A percentile compares a stretch with the other conserved stretches of the same genome.
phyloP scores from a whole-genome alignment of 345 rosid species.

The Pugionium dolabratum region DNA sequence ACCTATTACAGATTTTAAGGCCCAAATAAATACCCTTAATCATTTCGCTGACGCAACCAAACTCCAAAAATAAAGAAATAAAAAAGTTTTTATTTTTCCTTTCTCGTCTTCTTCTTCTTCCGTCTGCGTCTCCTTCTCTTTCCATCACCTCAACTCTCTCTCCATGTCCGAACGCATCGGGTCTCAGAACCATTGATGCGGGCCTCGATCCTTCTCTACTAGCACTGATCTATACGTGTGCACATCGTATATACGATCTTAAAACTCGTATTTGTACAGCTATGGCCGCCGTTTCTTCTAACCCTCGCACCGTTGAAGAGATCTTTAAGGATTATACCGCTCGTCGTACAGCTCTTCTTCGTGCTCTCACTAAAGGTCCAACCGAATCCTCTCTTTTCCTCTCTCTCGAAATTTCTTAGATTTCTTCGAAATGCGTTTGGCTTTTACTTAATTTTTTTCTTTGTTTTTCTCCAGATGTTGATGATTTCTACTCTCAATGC shows the following conservation, averaged over 20 bases:
- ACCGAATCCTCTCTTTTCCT: background rate
- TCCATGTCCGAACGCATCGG: slow-evolving; percentile 36
- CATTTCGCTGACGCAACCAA: slow-evolving; percentile 43
- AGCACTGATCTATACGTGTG: slow-evolving; percentile 34
- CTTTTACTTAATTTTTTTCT: background rate
- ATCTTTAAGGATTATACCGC: slow-evolving; percentile 84
- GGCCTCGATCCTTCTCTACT: slow-evolving; percentile 36
- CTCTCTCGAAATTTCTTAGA: background rate
- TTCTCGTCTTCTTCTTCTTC: slow-evolving; percentile 13
- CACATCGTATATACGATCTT: slow-evolving; percentile 19
- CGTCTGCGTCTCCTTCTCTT: slow-evolving; percentile 6
- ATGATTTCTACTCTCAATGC: slow-evolving; percentile 80
- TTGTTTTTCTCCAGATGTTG: slow-evolving; percentile 63
- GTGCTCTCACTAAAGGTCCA: slow-evolving; percentile 84
- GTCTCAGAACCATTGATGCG: slow-evolving; percentile 30
- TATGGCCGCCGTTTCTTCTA: slow-evolving; percentile 50
- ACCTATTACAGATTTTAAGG: background rate
- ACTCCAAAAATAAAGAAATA: slow-evolving; percentile 24
- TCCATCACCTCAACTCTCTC: background rate
- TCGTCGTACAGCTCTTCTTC: slow-evolving; percentile 78
- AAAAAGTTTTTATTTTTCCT: background rate
- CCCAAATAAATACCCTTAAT: slow-evolving; percentile 27
- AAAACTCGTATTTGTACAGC: slow-evolving; percentile 20
- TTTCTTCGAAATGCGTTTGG: slow-evolving; percentile 22
- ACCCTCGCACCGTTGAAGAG: slow-evolving; percentile 92